Percentiles rank a stretch among this genome's conserved stretches.
Conservation (phyloP, 2,329 filamentous ascomycete species). For the Fusarium sublunatum region DNA sequence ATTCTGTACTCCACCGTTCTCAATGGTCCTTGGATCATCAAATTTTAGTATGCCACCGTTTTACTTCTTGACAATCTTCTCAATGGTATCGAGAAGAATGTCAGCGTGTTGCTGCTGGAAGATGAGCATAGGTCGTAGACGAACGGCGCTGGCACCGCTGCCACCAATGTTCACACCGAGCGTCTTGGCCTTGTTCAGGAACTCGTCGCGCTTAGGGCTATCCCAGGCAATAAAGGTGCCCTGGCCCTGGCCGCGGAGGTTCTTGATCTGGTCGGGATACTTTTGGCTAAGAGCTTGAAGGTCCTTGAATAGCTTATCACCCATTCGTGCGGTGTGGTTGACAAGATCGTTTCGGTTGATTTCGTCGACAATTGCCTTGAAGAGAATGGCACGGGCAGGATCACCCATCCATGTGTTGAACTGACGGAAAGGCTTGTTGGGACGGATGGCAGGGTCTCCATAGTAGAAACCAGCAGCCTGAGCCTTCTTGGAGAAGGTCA, state of each 20-base stretch:
- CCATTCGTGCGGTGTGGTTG: conserved; percentile 78
- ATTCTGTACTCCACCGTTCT: conserved; percentile 24
- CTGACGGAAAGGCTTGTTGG: conserved; percentile 94
- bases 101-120: conserved; percentile 94
- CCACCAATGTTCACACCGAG: conserved; percentile 90
- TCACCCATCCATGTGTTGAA: conserved; percentile 99
- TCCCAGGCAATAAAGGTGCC: conserved; percentile 96
- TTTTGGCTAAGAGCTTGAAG: conserved; percentile 74
- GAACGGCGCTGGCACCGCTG: conserved; percentile 78
- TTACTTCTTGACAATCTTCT: conserved; percentile 73
- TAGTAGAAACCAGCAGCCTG: conserved; percentile 95
- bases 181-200: conserved; percentile 81
- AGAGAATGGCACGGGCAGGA: conserved; percentile 84
- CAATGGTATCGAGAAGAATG: conserved; percentile 80
- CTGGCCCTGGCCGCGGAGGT: conserved; percentile 86
- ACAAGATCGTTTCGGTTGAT: conserved; percentile 82
- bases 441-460: conserved; percentile 79
- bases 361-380: conserved; percentile 87
- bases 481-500: conserved; percentile 95
- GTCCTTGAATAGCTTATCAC: conserved; percentile 79
- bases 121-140: conserved; percentile 88
- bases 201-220: conserved; percentile 80
- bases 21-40: conserved; percentile 12
- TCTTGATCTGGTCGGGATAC: conserved; percentile 82
- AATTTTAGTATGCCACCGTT: conserved; percentile 15